Evolutionary conservation across 2,329 filamentous ascomycete genomes (phyloP), one percentile per base, ranked within the genome.

Genomic region (Fusarium luffae): DNA sequence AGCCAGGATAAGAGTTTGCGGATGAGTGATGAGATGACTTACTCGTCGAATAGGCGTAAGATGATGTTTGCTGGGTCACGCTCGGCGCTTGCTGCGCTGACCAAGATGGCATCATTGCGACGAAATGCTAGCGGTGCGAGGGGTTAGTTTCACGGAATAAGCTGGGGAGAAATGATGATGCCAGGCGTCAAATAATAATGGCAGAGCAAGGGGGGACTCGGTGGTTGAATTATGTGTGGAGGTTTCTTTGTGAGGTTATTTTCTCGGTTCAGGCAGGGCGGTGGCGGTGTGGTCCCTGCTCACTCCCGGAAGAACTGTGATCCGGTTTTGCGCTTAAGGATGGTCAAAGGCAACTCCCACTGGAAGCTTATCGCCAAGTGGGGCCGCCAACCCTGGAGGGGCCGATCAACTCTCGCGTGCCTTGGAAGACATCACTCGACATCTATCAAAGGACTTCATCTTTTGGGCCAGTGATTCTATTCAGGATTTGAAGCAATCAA

Each of bases 21-120:
- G 44, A 18, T 28, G 46, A 32, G 44, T 41, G 55, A 51, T 32
- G 51, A 28, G 54, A 50, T 43, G 61, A 78, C 81, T 68, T 75
- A 82, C 80, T 81, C 58, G 78, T 69, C 64, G 78, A 76, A 66
- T 83, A 84, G 55, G 78, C 76, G 68, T 82, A 82, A 16, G 78
- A 73, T 41, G 76, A 64, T 59, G 78, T 68, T 66, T 79, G 77
- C 66, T 79, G 78, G 57, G 80, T 77, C 49, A 82, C 78, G 76
- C 83, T 82, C 50, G 84, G 80, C 74, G 78, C 76, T 67, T 78
- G 78, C 68, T 80, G 80, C 62, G 76, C 73, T 64, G 79, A 75
- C 79, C 80, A 82, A 59, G 73, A 75, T 57, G 79, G 74, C 77
- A 81, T 80, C 78, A 79, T 81, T 47, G 43, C 67, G 74, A 55